Evolutionary conservation across 1,284 basidiomycete genomes (phyloP), one percentile per base, ranked within the genome.

Genomic region (Wallemia mellicola): DNA sequence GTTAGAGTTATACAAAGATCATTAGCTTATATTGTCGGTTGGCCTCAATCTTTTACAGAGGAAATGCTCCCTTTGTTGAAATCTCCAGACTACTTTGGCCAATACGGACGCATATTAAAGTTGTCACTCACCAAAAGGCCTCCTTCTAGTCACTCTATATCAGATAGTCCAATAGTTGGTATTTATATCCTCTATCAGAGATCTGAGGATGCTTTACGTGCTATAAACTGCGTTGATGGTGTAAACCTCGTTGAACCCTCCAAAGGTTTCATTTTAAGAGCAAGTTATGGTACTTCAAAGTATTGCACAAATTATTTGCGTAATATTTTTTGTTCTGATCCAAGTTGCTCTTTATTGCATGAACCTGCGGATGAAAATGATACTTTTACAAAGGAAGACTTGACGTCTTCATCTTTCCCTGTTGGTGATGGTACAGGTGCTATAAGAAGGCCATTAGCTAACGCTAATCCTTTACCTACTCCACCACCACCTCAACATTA

Each of bases 301-400:
- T 99, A 99, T 69, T 99, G 94, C 72, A 91, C 96, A 76, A 76
- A 82, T 11, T 98, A 95, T 69, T 75, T 99, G 64, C 84, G 91
- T 58, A 82, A 86, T 24, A 76, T 79, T 57, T 79, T 78, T 62
- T 99, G 94, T 72, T 78, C 81, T 60, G 86, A 88, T 67, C 81
- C 84, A 65, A 80, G 79, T 62, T 99, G 92, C 71, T 84, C 91
- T 77, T 86, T 87, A 68, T 72, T 94, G 60, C 94, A 99, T 69
- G 94, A 98, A 69, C 92, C 89, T 80, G 92, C 91, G 24, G 94
- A 96, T 65, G 92, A 98, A 69, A 86, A 87, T 61, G 94, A 99
- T 70, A 89, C 85, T 65, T 95, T 89, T 68, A 89, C 82, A 9
- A 88, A 88, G 71, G 86, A 91, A 68, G 86, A 94, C 69, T 73